These are phyloP conservation scores for Gastrodia elata DNA, from an alignment of 106 monocot species.

Conservation along the genomic window DNA sequence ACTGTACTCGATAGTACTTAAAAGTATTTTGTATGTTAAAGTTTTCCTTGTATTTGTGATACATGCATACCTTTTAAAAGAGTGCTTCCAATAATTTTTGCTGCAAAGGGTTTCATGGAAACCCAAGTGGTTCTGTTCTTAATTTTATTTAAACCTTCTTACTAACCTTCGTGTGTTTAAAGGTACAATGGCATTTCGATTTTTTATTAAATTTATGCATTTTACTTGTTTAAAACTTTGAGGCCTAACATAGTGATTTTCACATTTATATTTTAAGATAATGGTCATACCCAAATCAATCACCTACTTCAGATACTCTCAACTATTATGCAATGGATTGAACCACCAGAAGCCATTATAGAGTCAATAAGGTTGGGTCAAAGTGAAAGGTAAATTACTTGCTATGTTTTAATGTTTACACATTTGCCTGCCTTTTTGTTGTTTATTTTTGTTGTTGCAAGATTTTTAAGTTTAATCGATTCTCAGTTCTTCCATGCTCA, in stretches of 20 bases:
- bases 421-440: not conserved
- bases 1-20: not conserved
- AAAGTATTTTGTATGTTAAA: not conserved
- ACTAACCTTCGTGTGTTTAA: not conserved
- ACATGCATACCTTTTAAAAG: not conserved
- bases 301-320: slow-evolving; percentile 68
- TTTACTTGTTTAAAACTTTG: not conserved
- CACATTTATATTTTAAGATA: slow-evolving; percentile 53
- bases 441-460: not conserved
- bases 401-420: slow-evolving; percentile 3
- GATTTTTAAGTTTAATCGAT: not conserved
- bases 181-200: not conserved
- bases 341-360: slow-evolving; percentile 51
- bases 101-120: not conserved
- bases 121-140: not conserved
- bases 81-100: not conserved
- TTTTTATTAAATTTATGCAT: not conserved
- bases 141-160: not conserved
- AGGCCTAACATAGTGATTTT: slow-evolving; percentile 7
- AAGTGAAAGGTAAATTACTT: slow-evolving; percentile 49
- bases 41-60: not conserved
- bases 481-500: not conserved
- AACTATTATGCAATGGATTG: slow-evolving; percentile 64
- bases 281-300: slow-evolving; percentile 63
- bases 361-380: slow-evolving; percentile 34